phyloP scores from a whole-genome alignment of 2,329 filamentous ascomycete species.

The Monosporascus sp. region DNA sequence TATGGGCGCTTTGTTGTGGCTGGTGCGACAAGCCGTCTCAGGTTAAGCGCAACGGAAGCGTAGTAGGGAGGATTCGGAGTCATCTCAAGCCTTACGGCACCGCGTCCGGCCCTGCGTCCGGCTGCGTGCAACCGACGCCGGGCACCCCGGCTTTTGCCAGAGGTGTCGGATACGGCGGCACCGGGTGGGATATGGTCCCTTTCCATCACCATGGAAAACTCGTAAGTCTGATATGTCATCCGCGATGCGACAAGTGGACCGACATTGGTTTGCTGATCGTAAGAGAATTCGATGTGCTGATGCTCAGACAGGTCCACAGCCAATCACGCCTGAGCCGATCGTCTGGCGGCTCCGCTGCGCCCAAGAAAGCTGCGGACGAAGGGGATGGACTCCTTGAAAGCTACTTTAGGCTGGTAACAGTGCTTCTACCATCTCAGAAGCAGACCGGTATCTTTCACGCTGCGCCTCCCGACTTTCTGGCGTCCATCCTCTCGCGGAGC shows the following conservation, averaged over 20 bases:
- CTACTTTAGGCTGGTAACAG: slow-evolving; percentile 14
- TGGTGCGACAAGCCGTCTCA: neutral
- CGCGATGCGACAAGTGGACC: too few species aligned
- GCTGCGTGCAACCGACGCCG: too few species aligned
- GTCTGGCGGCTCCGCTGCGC: too few species aligned
- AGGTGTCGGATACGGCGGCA: neutral
- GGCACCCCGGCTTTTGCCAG: neutral
- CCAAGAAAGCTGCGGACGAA: neutral
- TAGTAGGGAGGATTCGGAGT: too few species aligned
- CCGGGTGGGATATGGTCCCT: neutral
- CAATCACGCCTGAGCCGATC: too few species aligned
- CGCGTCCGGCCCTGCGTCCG: too few species aligned
- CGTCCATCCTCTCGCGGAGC: slow-evolving; percentile 15
- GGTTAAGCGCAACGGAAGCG: neutral
- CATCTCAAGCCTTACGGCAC: too few species aligned
- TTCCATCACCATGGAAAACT: neutral
- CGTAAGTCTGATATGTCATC: neutral
- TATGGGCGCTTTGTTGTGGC: neutral
- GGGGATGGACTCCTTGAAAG: slow-evolving; percentile 1
- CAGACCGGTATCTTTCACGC: neutral
- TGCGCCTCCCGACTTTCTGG: slow-evolving; percentile 4
- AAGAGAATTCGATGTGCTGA: too few species aligned
- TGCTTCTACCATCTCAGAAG: slow-evolving; percentile 9
- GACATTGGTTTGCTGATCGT: too few species aligned
- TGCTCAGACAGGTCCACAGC: too few species aligned